Percentiles rank a stretch among this genome's conserved stretches.
phyloP scores from a whole-genome alignment of 2,329 filamentous ascomycete species.

The Pseudocercospora macadamiae region DNA sequence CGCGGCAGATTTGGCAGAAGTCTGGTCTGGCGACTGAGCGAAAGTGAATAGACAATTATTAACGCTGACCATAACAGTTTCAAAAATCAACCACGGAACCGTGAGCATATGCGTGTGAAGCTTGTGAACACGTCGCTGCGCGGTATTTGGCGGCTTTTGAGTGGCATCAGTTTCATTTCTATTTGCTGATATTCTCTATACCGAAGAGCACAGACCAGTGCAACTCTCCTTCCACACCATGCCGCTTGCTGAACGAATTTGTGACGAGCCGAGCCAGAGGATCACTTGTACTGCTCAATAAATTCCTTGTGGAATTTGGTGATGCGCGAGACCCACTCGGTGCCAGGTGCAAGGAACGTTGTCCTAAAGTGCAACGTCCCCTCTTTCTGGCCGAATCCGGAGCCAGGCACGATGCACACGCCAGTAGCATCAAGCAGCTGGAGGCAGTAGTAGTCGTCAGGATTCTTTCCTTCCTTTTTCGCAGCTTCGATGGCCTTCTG shows the following conservation, averaged over 20 bases:
- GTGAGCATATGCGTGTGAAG: no score
- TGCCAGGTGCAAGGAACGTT: constrained; percentile 94
- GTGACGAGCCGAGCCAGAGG: neutral
- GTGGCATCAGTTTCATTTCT: no score
- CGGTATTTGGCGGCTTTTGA: no score
- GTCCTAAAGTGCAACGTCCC: constrained; percentile 92
- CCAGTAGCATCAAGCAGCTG: constrained; percentile 89
- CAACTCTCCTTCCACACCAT: neutral
- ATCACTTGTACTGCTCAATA: constrained; percentile 72
- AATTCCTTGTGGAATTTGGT: constrained; percentile 90
- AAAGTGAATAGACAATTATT: no score
- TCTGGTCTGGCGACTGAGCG: no score
- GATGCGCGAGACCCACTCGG: constrained; percentile 88
- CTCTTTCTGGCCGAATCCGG: constrained; percentile 92
- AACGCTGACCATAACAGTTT: no score
- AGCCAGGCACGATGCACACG: constrained; percentile 89
- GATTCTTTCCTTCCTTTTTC: constrained; percentile 67
- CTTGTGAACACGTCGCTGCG: no score
- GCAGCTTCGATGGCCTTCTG: constrained; percentile 77
- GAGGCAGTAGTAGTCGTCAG: constrained; percentile 95
- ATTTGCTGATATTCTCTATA: no score
- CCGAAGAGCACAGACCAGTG: no score
- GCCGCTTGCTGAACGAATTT: neutral
- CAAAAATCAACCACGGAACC: no score
- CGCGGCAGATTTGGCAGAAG: no score